Evolutionary conservation across 495 filamentous ascomycete species (phyloP).

Genomic region (Podospora pseudocomata): DNA sequence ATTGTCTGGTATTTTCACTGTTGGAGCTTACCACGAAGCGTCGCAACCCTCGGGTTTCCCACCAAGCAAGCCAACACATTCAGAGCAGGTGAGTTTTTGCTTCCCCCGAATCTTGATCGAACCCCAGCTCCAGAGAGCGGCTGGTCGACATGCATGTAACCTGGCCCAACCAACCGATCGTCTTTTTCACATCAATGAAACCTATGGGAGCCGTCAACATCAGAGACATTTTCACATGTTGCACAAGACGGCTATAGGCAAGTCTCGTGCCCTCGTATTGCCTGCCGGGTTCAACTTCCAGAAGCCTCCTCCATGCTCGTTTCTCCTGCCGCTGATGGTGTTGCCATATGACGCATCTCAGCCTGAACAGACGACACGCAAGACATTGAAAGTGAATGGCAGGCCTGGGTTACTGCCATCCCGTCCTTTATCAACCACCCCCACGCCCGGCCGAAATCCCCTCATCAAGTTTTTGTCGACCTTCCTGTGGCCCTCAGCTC

Average conservation of each 20-base stretch:
- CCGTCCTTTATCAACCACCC: neutral
- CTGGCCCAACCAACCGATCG: neutral
- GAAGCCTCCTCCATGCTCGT: neutral
- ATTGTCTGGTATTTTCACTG: neutral
- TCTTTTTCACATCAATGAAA: neutral
- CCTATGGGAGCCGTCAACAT: neutral
- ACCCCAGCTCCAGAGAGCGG: neutral
- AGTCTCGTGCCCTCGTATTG: neutral
- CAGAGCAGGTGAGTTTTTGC: neutral
- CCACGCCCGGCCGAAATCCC: neutral
- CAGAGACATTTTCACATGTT: neutral
- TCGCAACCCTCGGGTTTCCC: neutral
- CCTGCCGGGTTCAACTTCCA: neutral
- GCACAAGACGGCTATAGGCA: neutral
- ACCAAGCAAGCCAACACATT: neutral
- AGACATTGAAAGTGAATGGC: neutral
- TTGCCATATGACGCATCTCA: neutral
- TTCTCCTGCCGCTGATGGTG: neutral
- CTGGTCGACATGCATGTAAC: neutral
- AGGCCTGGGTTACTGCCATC: neutral
- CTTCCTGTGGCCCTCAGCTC: neutral
- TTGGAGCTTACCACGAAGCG: neutral
- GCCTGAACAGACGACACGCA: neutral
- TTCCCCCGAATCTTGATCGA: neutral
- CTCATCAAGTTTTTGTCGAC: neutral